Percentiles rank a stretch among this genome's conserved stretches.
These are phyloP conservation scores for Agaricus blazei DNA, from an alignment of 768 basidiomycete species.

Conservation along the genomic window DNA sequence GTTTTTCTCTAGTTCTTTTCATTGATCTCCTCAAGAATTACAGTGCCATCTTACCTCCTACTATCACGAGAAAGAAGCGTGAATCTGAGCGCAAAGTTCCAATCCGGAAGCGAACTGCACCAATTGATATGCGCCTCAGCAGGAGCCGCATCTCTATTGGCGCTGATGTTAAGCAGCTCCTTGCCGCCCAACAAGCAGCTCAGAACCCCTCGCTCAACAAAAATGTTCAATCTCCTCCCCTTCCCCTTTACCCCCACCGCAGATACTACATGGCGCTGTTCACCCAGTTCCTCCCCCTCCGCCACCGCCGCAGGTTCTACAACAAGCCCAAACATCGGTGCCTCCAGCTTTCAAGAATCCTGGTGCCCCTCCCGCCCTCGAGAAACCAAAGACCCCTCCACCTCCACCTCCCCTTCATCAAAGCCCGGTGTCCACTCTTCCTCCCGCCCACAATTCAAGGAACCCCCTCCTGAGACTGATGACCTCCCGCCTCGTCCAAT, in stretches of 20 bases:
- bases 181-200: constrained; percentile 64
- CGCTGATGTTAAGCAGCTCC: constrained; percentile 62
- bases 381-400: constrained; percentile 27
- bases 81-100: constrained; percentile 86
- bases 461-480: constrained; percentile 57
- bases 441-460: constrained; percentile 43
- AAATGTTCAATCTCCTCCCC: constrained; percentile 22
- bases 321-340: constrained; percentile 17
- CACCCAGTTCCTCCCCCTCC: constrained; percentile 20
- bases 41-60: constrained; percentile 67
- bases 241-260: constrained; percentile 26
- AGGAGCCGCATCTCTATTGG: constrained; percentile 71
- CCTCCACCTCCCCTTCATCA: constrained; percentile 20
- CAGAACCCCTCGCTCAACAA: constrained; percentile 43
- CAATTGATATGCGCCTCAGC: constrained; percentile 84
- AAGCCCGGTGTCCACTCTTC: constrained; percentile 7
- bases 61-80: constrained; percentile 79
- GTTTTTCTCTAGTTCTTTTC: constrained; percentile 56
- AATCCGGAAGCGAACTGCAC: constrained; percentile 79
- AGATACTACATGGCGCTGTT: constrained; percentile 18
- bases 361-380: constrained; percentile 12
- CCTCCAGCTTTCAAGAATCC: constrained; percentile 19
- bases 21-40: constrained; percentile 82
- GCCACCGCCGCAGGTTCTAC: constrained; percentile 21
- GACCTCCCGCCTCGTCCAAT: constrained; percentile 34